These are phyloP conservation scores for Clitopilus hobsonii DNA, from an alignment of 768 basidiomycete genomes.

Conservation along the genomic window DNA sequence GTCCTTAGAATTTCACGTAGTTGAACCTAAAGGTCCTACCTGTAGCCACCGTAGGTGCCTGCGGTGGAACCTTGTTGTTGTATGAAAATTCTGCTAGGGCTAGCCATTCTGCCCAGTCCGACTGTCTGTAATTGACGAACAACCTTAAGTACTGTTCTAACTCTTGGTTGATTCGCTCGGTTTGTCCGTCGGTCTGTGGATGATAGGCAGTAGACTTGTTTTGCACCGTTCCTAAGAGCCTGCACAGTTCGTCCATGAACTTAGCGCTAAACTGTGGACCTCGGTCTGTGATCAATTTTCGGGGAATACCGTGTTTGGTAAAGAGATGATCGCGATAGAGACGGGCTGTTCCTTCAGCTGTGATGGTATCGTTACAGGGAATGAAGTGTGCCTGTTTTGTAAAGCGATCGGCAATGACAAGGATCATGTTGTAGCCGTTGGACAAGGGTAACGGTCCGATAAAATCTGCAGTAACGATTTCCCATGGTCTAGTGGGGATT, in stretches of 20 bases:
- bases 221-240: slow-evolving; percentile 13
- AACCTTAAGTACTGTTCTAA: slow-evolving; percentile 21
- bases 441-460: slow-evolving; percentile 1
- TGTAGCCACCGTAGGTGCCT: too few relatives aligned
- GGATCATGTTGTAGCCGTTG: not conserved
- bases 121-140: slow-evolving; percentile 18
- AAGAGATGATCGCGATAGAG: not conserved
- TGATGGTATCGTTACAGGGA: not conserved
- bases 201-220: slow-evolving; percentile 29
- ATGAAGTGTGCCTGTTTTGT: slow-evolving; percentile 1
- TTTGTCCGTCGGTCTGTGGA: slow-evolving; percentile 19
- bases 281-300: slow-evolving; percentile 11
- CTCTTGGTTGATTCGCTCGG: slow-evolving; percentile 19
- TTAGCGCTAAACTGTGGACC: slow-evolving; percentile 17
- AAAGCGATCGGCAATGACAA: slow-evolving; percentile 5
- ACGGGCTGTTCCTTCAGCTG: not conserved
- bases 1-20: too few relatives aligned
- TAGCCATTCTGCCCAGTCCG: slow-evolving; percentile 22
- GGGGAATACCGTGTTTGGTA: slow-evolving; percentile 14
- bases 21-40: too few relatives aligned
- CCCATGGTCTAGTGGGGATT: slow-evolving; percentile 1
- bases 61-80: slow-evolving; percentile 20
- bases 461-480: slow-evolving; percentile 3
- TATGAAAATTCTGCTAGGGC: slow-evolving; percentile 24
- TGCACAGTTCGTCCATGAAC: slow-evolving; percentile 15